These are phyloP conservation scores for Tulasnella sp. DNA, from an alignment of 768 basidiomycete genomes.

Conservation along the genomic window DNA sequence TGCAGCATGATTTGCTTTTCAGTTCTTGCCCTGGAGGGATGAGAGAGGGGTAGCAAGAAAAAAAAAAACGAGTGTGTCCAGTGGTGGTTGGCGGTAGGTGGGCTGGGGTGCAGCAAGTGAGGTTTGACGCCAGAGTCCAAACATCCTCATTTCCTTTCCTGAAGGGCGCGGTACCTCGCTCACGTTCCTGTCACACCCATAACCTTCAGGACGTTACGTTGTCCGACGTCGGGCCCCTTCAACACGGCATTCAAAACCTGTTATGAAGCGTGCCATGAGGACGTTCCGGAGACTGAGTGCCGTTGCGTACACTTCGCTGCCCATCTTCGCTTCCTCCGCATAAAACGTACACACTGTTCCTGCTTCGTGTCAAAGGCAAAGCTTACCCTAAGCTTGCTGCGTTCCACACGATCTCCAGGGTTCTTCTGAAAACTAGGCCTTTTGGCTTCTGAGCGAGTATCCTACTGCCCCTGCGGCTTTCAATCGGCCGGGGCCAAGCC, in stretches of 20 bases:
- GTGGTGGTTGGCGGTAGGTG: neutral
- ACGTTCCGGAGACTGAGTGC: no score
- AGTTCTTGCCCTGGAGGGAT: neutral
- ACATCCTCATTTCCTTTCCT: neutral
- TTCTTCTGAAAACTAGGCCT: neutral
- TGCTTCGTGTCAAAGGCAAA: conserved; percentile 2
- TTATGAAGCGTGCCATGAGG: neutral
- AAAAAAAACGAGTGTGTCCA: neutral
- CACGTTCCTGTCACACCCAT: neutral
- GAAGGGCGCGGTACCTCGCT: neutral
- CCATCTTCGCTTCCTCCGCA: neutral
- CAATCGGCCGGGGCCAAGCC: neutral
- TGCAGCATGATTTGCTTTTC: neutral
- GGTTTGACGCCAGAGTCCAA: neutral
- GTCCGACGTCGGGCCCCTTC: conserved; percentile 6
- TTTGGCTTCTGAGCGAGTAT: neutral
- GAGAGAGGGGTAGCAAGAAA: neutral
- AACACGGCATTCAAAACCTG: neutral
- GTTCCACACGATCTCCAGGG: neutral
- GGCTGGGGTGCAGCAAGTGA: neutral
- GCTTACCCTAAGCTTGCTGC: neutral
- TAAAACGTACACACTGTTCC: neutral
- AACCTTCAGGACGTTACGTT: neutral
- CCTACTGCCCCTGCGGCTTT: conserved; percentile 2
- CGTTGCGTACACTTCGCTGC: neutral